Conservation (phyloP, 1,284 basidiomycete genomes). For the Cutaneotrichosporon sp. region DNA sequence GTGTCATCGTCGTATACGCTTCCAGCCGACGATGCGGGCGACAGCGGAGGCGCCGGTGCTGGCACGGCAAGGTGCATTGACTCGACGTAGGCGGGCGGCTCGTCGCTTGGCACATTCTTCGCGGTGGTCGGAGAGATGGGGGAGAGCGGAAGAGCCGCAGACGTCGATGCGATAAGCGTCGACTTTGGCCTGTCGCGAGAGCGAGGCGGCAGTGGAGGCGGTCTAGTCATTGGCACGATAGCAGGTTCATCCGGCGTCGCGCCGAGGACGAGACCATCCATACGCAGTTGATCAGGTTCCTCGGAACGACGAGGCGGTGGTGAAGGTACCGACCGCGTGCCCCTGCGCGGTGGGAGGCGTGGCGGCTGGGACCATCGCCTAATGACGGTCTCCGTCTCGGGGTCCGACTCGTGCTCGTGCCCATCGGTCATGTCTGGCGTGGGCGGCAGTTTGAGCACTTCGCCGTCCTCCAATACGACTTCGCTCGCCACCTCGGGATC, state of each 20-base stretch:
- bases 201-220: conserved; percentile 2
- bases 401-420: conserved; percentile 40
- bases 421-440: conserved; percentile 46
- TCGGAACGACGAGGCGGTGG: not conserved
- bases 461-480: conserved; percentile 38
- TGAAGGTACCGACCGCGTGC: not conserved
- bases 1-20: not conserved
- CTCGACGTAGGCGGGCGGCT: conserved; percentile 3
- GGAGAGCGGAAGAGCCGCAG: not conserved
- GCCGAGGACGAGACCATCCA: not conserved
- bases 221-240: not conserved
- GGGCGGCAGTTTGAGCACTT: conserved; percentile 50
- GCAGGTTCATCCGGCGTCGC: not conserved
- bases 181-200: not conserved
- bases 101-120: not conserved
- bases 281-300: not conserved
- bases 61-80: not conserved
- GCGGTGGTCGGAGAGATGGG: not conserved
- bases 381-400: conserved; percentile 35
- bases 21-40: not conserved
- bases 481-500: conserved; percentile 14
- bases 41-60: not conserved
- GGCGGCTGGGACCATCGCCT: conserved; percentile 23
- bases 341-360: conserved; percentile 22
- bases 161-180: not conserved